These are phyloP conservation scores for Clonostachys chloroleuca DNA, from an alignment of 2,329 filamentous ascomycete species.

Conservation along the genomic window DNA sequence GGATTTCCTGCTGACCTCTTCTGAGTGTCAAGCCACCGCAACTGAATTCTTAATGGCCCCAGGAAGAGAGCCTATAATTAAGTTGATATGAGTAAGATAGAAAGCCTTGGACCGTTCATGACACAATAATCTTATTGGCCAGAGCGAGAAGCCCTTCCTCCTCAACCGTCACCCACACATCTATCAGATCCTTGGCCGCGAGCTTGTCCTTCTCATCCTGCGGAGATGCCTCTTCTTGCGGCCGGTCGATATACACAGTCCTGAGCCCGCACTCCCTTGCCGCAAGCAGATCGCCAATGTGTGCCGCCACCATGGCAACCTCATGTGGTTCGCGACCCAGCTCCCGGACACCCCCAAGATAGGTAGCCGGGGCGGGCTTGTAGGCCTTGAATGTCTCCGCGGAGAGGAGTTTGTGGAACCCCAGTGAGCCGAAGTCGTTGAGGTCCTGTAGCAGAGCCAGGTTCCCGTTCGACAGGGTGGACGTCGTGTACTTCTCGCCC, in stretches of 20 bases:
- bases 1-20: too few relatives aligned
- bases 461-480: slow-evolving; percentile 75
- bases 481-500: slow-evolving; percentile 44
- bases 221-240: slow-evolving; percentile 59
- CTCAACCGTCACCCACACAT: slow-evolving; percentile 27
- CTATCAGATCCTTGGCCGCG: slow-evolving; percentile 39
- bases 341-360: slow-evolving; percentile 60
- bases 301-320: slow-evolving; percentile 75
- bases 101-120: too few relatives aligned
- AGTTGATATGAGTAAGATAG: too few relatives aligned
- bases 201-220: slow-evolving; percentile 43
- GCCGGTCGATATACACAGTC: slow-evolving; percentile 71
- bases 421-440: slow-evolving; percentile 48
- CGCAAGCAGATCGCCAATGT: slow-evolving; percentile 63
- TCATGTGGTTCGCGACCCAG: slow-evolving; percentile 53
- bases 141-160: slow-evolving; percentile 23
- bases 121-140: slow-evolving; percentile 8
- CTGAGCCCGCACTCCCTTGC: slow-evolving; percentile 61
- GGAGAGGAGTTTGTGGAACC: slow-evolving; percentile 59
- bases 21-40: too few relatives aligned
- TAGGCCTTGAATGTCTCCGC: slow-evolving; percentile 70
- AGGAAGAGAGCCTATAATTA: too few relatives aligned
- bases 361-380: slow-evolving; percentile 66
- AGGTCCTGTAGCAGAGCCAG: slow-evolving; percentile 62
- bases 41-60: too few relatives aligned